Evolutionary conservation across 768 basidiomycete genomes (phyloP).

Genomic region (Boletus pseudopeckii): DNA sequence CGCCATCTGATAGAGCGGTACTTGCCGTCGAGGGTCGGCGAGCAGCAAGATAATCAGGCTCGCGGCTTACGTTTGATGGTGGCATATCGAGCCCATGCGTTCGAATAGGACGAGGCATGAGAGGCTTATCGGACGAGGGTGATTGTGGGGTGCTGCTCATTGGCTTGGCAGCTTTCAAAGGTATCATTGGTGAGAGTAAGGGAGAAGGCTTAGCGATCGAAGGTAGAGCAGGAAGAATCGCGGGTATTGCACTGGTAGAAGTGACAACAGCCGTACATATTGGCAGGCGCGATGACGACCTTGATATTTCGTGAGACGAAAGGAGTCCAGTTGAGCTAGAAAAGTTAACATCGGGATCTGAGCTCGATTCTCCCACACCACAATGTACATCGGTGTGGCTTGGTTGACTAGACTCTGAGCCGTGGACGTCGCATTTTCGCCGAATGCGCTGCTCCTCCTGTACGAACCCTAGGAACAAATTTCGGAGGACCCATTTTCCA

Average conservation of each 20-base stretch:
- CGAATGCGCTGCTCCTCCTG: slow-evolving; percentile 57
- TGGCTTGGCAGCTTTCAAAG: slow-evolving; percentile 34
- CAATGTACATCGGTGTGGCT: slow-evolving; percentile 22
- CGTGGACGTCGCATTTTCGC: slow-evolving; percentile 31
- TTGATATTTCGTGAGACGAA: slow-evolving; percentile 32
- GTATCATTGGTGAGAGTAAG: slow-evolving; percentile 59
- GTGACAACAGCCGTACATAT: slow-evolving; percentile 47
- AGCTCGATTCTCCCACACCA: slow-evolving; percentile 19
- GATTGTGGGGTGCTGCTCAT: slow-evolving; percentile 44
- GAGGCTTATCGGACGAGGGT: slow-evolving; percentile 32
- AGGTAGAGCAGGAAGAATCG: slow-evolving; percentile 49
- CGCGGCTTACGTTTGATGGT: slow-evolving; percentile 27
- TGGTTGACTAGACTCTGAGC: slow-evolving; percentile 16
- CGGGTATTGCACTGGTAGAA: slow-evolving; percentile 65
- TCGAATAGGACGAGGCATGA: slow-evolving; percentile 36
- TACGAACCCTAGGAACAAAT: slow-evolving; percentile 78
- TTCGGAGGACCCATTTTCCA: slow-evolving; percentile 87
- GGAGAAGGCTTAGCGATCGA: slow-evolving; percentile 48
- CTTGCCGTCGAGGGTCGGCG: slow-evolving; percentile 45
- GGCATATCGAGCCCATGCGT: slow-evolving; percentile 44
- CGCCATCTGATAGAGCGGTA: slow-evolving; percentile 45
- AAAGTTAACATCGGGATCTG: slow-evolving; percentile 25
- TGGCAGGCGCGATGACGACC: slow-evolving; percentile 22
- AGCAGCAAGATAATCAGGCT: slow-evolving; percentile 53
- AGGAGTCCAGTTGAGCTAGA: slow-evolving; percentile 20